A percentile compares a stretch with the other conserved stretches of the same genome.
These are phyloP conservation scores for Coemansia sp. DNA, from an alignment of 192 early-diverging fungal genomes.

Conservation along the genomic window DNA sequence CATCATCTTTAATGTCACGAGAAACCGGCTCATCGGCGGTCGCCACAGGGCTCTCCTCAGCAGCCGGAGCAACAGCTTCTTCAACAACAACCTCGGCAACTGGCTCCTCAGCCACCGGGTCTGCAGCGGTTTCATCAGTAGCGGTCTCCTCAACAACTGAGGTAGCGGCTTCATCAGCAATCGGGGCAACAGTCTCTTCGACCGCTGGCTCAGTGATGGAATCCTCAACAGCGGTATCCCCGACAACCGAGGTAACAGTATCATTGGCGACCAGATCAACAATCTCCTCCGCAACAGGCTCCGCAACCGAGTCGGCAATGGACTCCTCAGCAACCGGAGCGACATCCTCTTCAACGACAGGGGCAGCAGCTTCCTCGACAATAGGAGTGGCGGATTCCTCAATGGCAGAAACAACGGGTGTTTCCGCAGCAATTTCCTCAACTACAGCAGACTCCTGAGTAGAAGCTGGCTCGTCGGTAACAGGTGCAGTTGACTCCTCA, in stretches of 20 bases:
- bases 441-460: not conserved
- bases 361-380: not conserved
- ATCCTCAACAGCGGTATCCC: not conserved
- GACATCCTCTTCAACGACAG: constrained; percentile 1
- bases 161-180: not conserved
- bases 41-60: not conserved
- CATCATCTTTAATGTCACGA: not conserved
- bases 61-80: not conserved
- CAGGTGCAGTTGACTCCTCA: not conserved
- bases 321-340: not conserved
- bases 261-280: not conserved
- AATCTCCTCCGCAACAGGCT: not conserved
- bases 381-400: not conserved
- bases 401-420: not conserved
- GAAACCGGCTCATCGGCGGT: not conserved
- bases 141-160: constrained; percentile 5
- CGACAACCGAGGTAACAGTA: too few species aligned
- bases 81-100: not conserved
- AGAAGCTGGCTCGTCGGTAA: not conserved
- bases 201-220: constrained; percentile 1
- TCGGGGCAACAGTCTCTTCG: not conserved
- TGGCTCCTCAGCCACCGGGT: not conserved
- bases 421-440: not conserved
- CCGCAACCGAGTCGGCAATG: constrained; percentile 1
- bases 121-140: not conserved